A percentile compares a stretch with the other conserved stretches of the same genome.
These are phyloP conservation scores for Ambrosia trifida DNA, from an alignment of 129 eudicot species.

Conservation along the genomic window DNA sequence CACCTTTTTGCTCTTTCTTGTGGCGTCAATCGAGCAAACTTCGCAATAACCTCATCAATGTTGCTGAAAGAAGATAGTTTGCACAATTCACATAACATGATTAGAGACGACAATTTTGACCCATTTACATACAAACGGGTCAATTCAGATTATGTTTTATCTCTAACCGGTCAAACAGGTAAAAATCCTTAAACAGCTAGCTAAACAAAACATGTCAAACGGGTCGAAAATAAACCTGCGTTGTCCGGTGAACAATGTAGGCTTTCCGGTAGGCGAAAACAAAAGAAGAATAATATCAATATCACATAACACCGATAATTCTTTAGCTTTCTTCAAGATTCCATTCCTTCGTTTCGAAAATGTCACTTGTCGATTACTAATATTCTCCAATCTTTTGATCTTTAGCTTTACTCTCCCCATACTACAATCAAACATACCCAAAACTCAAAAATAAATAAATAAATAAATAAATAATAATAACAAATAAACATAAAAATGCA, in stretches of 20 bases:
- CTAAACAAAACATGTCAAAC: too few relatives aligned
- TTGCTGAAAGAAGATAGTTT: constrained; percentile 42
- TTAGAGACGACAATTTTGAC: background rate
- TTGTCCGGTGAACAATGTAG: constrained; percentile 69
- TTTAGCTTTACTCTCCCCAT: constrained; percentile 99
- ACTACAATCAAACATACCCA: constrained; percentile 36
- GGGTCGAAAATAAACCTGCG: constrained; percentile 51
- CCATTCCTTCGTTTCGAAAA: constrained; percentile 82
- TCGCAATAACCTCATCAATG: constrained; percentile 80
- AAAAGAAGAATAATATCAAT: constrained; percentile 78
- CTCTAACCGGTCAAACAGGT: too few relatives aligned
- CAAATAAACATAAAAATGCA: background rate
- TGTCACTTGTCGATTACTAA: constrained; percentile 80
- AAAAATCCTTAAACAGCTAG: too few relatives aligned
- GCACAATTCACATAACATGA: background rate
- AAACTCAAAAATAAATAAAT: background rate
- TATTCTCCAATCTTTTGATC: constrained; percentile 82
- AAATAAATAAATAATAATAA: background rate
- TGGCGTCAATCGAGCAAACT: constrained; percentile 78
- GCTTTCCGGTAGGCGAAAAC: constrained; percentile 94
- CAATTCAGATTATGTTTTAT: too few relatives aligned
- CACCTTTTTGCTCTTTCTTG: constrained; percentile 93
- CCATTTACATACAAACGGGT: too few relatives aligned
- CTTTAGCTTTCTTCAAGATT: constrained; percentile 83
- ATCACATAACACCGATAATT: constrained; percentile 83